A percentile compares a stretch with the other conserved stretches of the same genome.
phyloP scores from a whole-genome alignment of 805 yeast species.

The Candida ponderosae region DNA sequence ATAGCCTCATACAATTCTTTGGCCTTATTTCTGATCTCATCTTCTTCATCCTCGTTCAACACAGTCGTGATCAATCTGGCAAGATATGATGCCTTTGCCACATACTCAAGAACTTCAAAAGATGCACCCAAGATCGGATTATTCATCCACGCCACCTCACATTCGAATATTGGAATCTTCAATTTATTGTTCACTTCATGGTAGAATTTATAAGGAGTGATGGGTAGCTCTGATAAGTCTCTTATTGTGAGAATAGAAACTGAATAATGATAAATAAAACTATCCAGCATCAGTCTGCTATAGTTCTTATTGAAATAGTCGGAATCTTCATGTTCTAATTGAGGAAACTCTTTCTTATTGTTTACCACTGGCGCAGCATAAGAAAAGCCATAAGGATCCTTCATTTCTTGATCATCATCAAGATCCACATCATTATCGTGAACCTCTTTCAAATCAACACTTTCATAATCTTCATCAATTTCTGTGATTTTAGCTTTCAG shows the following conservation, averaged over 20 bases:
- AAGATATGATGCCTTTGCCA: slow-evolving; percentile 28
- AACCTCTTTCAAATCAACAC: background rate
- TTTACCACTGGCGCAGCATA: too few species aligned
- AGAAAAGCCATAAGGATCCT: background rate
- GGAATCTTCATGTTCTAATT: background rate
- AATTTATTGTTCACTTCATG: slow-evolving; percentile 23
- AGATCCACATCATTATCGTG: too few species aligned
- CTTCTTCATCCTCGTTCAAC: background rate
- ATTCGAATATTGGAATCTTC: slow-evolving; percentile 27
- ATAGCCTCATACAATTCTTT: background rate
- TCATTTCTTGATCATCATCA: too few species aligned
- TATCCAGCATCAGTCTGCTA: slow-evolving; percentile 32
- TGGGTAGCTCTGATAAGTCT: slow-evolving; percentile 20
- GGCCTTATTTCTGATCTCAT: background rate
- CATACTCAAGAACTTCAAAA: slow-evolving; percentile 24
- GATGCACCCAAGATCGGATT: slow-evolving; percentile 34
- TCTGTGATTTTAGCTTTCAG: background rate
- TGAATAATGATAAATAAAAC: slow-evolving; percentile 35
- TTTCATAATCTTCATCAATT: background rate
- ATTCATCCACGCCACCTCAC: slow-evolving; percentile 32
- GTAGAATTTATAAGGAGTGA: slow-evolving; percentile 35
- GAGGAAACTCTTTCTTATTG: background rate
- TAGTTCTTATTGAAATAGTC: slow-evolving; percentile 8
- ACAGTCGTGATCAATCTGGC: slow-evolving; percentile 5
- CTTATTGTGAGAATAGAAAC: slow-evolving; percentile 29